A percentile compares a stretch with the other conserved stretches of the same genome.
Conservation (phyloP, 2,329 filamentous ascomycete species). For the Stylonectria norvegica region DNA sequence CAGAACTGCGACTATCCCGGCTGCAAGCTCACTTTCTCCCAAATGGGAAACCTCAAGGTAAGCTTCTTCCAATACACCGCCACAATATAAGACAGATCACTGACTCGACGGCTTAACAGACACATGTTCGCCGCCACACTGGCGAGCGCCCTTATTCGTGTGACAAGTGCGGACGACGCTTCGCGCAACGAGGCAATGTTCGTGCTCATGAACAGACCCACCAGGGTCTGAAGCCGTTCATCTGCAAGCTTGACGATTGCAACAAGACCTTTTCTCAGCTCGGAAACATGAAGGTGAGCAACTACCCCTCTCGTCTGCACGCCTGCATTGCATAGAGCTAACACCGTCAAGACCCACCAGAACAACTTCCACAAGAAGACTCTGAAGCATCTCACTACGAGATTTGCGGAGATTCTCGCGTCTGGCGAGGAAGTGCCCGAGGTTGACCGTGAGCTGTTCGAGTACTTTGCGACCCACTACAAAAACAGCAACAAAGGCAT, state of each 20-base stretch:
- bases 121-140: constrained; percentile 82
- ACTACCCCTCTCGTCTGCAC: neutral
- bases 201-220: constrained; percentile 81
- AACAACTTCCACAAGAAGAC: constrained; percentile 88
- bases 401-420: constrained; percentile 61
- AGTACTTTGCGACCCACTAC: constrained; percentile 84
- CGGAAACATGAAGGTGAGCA: constrained; percentile 79
- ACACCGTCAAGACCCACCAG: constrained; percentile 66
- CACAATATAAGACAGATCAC: neutral
- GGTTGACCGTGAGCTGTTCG: constrained; percentile 71
- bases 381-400: constrained; percentile 64
- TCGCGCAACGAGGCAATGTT: constrained; percentile 83
- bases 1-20: constrained; percentile 66
- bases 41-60: constrained; percentile 86
- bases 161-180: constrained; percentile 73
- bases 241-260: constrained; percentile 78
- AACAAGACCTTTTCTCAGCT: constrained; percentile 85
- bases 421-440: constrained; percentile 56
- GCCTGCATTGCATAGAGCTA: constrained; percentile 5
- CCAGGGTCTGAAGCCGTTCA: constrained; percentile 71
- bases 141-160: constrained; percentile 83
- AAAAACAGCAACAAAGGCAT: constrained; percentile 99
- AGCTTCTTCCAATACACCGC: constrained; percentile 16
- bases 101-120: no score
- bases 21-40: constrained; percentile 80